Percentiles rank a stretch among this genome's conserved stretches.
Evolutionary conservation across 2,329 filamentous ascomycete species (phyloP).

Genomic region (Penicillium crustosum): DNA sequence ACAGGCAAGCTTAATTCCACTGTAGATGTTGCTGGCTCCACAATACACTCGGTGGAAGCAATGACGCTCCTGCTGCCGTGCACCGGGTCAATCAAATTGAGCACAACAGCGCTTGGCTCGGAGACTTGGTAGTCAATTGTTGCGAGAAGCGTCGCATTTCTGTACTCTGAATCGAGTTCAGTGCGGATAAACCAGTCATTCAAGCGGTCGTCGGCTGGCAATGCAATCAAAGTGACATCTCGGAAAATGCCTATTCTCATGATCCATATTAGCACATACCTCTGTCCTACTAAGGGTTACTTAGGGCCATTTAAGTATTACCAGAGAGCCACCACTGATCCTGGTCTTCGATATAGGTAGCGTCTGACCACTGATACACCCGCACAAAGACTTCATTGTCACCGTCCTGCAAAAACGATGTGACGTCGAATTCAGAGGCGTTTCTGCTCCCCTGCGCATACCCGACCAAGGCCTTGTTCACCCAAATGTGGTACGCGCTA

Average conservation of each 20-base stretch:
- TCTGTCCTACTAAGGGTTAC: too few species aligned
- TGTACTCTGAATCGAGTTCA: slow-evolving; percentile 54
- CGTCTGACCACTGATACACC: slow-evolving; percentile 70
- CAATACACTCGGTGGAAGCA: slow-evolving; percentile 15
- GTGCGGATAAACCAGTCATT: slow-evolving; percentile 61
- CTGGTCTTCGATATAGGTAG: slow-evolving; percentile 66
- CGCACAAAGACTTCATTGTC: slow-evolving; percentile 60
- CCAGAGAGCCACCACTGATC: slow-evolving; percentile 69
- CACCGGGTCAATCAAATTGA: slow-evolving; percentile 24
- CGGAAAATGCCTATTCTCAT: slow-evolving; percentile 66
- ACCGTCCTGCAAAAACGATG: slow-evolving; percentile 48
- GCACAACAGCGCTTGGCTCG: not conserved
- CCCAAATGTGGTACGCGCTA: slow-evolving; percentile 68
- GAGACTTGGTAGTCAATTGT: slow-evolving; percentile 40
- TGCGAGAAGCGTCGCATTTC: slow-evolving; percentile 52
- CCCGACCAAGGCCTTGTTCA: slow-evolving; percentile 64
- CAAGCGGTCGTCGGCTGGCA: slow-evolving; percentile 53
- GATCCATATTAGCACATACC: not conserved
- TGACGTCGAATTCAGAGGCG: slow-evolving; percentile 66
- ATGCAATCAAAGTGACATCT: slow-evolving; percentile 63
- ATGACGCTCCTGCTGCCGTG: slow-evolving; percentile 26
- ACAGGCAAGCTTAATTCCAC: slow-evolving; percentile 42
- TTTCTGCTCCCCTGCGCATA: slow-evolving; percentile 70
- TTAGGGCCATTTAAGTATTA: too few species aligned
- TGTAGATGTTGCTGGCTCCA: slow-evolving; percentile 31